Conservation (phyloP, 257 asterid species). For the Jaltomata sinuosa region DNA sequence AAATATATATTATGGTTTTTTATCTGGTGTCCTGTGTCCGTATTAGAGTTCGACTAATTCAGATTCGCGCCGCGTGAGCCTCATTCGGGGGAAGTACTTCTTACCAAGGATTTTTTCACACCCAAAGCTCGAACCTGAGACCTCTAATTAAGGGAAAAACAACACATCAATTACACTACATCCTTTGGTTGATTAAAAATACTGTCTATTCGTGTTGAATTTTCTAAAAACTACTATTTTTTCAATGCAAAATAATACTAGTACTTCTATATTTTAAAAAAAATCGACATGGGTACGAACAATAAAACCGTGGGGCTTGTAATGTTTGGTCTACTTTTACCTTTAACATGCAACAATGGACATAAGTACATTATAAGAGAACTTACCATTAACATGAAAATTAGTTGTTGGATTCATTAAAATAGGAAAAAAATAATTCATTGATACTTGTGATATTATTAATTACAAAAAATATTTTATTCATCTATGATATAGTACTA, state of each 20-base stretch:
- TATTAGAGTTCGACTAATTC: too few relatives aligned
- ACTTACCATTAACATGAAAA: not conserved
- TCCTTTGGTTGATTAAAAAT: too few relatives aligned
- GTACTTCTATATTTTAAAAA: too few relatives aligned
- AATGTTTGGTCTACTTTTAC: not conserved
- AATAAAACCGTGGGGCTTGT: not conserved
- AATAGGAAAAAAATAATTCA: not conserved
- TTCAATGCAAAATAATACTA: too few relatives aligned
- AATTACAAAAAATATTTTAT: not conserved
- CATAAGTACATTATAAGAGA: not conserved
- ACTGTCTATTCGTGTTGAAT: not conserved
- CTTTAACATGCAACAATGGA: not conserved
- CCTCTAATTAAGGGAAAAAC: too few relatives aligned
- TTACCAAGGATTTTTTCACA: too few relatives aligned
- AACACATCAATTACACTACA: too few relatives aligned
- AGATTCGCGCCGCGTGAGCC: too few relatives aligned
- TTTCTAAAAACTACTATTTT: not conserved
- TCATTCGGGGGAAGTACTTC: too few relatives aligned
- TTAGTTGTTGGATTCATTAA: not conserved
- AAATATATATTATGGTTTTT: too few relatives aligned
- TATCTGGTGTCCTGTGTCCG: too few relatives aligned
- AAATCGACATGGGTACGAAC: not conserved
- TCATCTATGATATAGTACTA: not conserved
- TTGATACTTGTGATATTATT: not conserved
- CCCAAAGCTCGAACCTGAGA: too few relatives aligned